A percentile compares a stretch with the other conserved stretches of the same genome.
These are phyloP conservation scores for Colletotrichum truncatum DNA, from an alignment of 2,329 filamentous ascomycete species.

Conservation along the genomic window DNA sequence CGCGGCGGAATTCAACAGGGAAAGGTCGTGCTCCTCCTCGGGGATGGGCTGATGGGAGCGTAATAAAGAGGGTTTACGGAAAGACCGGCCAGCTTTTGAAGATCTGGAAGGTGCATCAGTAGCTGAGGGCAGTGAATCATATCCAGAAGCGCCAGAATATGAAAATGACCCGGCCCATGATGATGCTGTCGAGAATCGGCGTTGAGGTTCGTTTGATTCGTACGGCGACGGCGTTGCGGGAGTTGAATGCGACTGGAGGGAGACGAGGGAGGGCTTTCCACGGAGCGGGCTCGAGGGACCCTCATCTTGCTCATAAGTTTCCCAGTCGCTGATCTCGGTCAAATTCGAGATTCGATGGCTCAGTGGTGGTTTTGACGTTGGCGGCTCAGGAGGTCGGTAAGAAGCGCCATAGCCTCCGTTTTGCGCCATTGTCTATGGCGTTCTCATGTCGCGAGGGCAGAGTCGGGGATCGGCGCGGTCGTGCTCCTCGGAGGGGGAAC, in stretches of 20 bases:
- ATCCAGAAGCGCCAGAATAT: slow-evolving; percentile 36
- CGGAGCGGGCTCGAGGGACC: slow-evolving; percentile 36
- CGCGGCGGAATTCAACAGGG: slow-evolving; percentile 51
- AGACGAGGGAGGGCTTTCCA: slow-evolving; percentile 49
- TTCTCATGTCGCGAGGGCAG: slow-evolving; percentile 23
- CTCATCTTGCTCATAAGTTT: slow-evolving; percentile 38
- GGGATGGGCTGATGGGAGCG: slow-evolving; percentile 39
- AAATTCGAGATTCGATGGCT: slow-evolving; percentile 44
- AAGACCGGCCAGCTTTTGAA: slow-evolving; percentile 36
- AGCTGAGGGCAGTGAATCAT: slow-evolving; percentile 31
- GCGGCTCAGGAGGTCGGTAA: slow-evolving; percentile 34
- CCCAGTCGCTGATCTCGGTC: slow-evolving; percentile 41
- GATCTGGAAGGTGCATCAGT: slow-evolving; percentile 33
- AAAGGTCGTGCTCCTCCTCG: slow-evolving; percentile 54
- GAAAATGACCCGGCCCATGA: slow-evolving; percentile 40
- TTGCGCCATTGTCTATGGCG: slow-evolving; percentile 20
- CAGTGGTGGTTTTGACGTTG: slow-evolving; percentile 27
- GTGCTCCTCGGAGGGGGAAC: neutral
- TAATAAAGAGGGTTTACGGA: slow-evolving; percentile 37
- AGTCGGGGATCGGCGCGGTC: neutral
- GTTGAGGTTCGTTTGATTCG: neutral
- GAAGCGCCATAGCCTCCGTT: slow-evolving; percentile 35
- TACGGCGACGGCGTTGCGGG: slow-evolving; percentile 20
- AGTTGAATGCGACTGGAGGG: slow-evolving; percentile 47
- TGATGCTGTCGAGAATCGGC: slow-evolving; percentile 16